Base-by-base conservation (phyloP, 2,329 filamentous ascomycete species). In the Sordariomycetes sp. region DNA sequence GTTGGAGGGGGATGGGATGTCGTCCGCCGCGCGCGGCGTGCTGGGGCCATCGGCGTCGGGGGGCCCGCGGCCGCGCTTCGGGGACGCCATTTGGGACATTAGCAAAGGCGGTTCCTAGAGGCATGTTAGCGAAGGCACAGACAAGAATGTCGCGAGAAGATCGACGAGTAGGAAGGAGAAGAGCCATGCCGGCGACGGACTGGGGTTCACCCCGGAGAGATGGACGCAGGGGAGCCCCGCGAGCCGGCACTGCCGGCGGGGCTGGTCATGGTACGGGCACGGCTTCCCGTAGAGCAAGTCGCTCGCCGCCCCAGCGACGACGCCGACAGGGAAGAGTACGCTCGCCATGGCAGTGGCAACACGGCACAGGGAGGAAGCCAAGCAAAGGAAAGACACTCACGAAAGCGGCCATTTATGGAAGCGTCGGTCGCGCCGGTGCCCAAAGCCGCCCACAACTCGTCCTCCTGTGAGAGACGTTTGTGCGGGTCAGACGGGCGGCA, bases 1-100 rank as follows among this genome's bases (percentile, higher is more conserved):
- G 63, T 72, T 72, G 62, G 69, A 70, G 14, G 46, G 40, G 59
- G 71, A 68, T 61, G 62, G 24, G 35, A 54, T 43, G 28, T 60
- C 60, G 52, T 50, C 54, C 18, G 34, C 54, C n/a, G 61, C 40
- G 10, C 57, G 46, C 16, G 57, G 43, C 55, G 55, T 35, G 59
- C 55, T 59, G 35, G 59, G 52, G 57, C 60, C 28, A 57, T 59
- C n/a, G 52, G 57, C 37, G 50, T 55, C 57, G 53, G 53, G 35
- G 56, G 56, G 32, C 37, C 57, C 53, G 2, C 51, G 53, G 53
- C 52, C 25, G 57, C 53, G 53, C 43, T 63, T 63, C 34, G 60
- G 35, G 55, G 59, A 60, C 48, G 60, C 59, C 61, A 63, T 63
- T 60, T 61, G 60, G 54, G 56, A 50, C 46, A 22, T 24, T 46